Evolutionary conservation across 106 monocot species (phyloP).

Genomic region (Dendrobium nobile): DNA sequence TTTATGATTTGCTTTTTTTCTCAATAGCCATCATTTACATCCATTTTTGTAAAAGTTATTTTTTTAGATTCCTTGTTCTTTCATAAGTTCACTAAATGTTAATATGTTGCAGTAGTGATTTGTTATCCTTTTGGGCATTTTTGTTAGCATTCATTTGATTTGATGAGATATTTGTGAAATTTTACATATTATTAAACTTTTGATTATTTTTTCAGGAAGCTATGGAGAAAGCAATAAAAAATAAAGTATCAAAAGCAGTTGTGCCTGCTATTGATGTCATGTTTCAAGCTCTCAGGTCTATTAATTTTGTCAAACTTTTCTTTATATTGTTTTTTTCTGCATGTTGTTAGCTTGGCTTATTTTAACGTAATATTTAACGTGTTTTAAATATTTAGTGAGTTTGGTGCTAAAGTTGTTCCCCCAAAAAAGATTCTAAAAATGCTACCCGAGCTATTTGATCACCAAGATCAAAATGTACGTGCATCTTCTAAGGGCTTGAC

Average conservation of each 20-base stretch:
- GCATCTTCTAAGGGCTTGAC: slow-evolving; percentile 90
- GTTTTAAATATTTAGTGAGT: slow-evolving; percentile 53
- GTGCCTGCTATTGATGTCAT: slow-evolving; percentile 99
- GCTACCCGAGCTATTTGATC: slow-evolving; percentile 99
- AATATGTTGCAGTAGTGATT: not conserved
- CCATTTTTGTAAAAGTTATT: not conserved
- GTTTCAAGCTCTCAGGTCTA: slow-evolving; percentile 98
- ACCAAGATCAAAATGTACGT: slow-evolving; percentile 98
- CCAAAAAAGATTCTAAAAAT: slow-evolving; percentile 96
- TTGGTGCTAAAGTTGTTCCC: slow-evolving; percentile 86
- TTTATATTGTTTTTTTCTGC: not conserved
- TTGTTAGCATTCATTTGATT: not conserved
- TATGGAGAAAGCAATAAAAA: slow-evolving; percentile 98
- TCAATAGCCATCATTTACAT: not conserved
- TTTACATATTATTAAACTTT: not conserved
- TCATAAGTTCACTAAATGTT: not conserved
- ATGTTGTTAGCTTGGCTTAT: not conserved
- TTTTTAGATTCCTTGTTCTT: not conserved
- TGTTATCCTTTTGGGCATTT: not conserved
- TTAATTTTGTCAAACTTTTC: not conserved
- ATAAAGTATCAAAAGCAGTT: slow-evolving; percentile 99
- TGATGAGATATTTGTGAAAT: not conserved
- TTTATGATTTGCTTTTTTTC: not conserved
- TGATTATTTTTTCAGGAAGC: slow-evolving; percentile 48
- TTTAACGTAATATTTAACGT: not conserved